A percentile compares a stretch with the other conserved stretches of the same genome.
phyloP scores from a whole-genome alignment of 2,329 filamentous ascomycete genomes.

The Apiospora sp. region DNA sequence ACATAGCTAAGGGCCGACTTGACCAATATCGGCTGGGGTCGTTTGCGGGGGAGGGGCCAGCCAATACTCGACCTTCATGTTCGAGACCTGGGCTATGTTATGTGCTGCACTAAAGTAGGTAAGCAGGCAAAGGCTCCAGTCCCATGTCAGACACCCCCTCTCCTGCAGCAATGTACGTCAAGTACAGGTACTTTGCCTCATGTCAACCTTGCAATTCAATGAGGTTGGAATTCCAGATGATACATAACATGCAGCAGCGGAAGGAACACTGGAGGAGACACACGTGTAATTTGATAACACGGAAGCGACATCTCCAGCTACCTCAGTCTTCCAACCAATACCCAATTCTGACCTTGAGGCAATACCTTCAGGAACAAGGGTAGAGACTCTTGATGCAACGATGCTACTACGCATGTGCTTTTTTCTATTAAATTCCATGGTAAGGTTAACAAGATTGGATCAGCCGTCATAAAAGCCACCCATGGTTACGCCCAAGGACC shows the following conservation, averaged over 20 bases:
- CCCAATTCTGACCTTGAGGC: neutral
- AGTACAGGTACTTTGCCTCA: neutral
- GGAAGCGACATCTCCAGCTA: neutral
- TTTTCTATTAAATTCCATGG: neutral
- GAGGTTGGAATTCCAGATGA: neutral
- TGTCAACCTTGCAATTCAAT: neutral
- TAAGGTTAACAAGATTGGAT: neutral
- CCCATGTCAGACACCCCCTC: neutral
- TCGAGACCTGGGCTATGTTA: neutral
- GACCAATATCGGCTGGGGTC: neutral
- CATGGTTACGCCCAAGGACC: neutral
- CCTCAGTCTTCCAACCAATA: neutral
- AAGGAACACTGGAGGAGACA: neutral
- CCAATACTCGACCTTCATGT: neutral
- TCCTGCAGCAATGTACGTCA: neutral
- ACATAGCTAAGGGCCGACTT: neutral
- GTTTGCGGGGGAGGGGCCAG: conserved; percentile 1
- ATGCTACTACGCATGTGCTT: neutral
- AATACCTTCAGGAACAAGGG: neutral
- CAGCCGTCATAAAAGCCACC: neutral
- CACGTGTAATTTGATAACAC: neutral
- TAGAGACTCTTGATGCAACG: neutral
- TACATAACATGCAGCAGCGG: neutral
- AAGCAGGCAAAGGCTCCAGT: neutral
- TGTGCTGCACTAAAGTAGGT: neutral